These are phyloP conservation scores for Jamesozyma hellenica DNA, from an alignment of 805 yeast species.

Conservation along the genomic window DNA sequence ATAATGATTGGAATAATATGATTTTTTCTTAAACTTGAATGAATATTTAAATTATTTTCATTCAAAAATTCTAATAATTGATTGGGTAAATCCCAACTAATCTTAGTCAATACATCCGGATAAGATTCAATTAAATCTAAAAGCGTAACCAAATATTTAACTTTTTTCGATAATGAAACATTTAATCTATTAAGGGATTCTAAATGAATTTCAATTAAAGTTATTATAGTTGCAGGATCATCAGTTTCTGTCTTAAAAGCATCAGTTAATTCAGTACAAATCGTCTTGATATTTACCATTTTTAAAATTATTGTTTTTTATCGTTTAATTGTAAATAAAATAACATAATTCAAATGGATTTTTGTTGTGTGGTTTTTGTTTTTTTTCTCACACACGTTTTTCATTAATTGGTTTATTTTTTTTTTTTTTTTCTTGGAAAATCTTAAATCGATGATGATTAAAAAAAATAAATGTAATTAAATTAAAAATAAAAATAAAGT, in stretches of 20 bases:
- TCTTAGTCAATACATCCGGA: constrained; percentile 45
- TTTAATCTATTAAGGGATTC: constrained; percentile 14
- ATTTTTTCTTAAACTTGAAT: constrained; percentile 16
- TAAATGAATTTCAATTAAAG: constrained; percentile 21
- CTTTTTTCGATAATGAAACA: constrained; percentile 36
- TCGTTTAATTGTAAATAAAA: too few relatives aligned
- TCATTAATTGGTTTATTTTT: too few relatives aligned
- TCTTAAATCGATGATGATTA: too few relatives aligned
- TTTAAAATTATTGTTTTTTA: too few relatives aligned
- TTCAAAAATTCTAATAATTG: constrained; percentile 48
- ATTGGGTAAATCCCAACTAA: constrained; percentile 90
- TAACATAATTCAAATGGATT: too few relatives aligned
- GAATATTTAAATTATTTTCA: constrained; percentile 28
- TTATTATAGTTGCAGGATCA: constrained; percentile 24
- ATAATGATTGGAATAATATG: constrained; percentile 31
- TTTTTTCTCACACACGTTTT: too few relatives aligned
- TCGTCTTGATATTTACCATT: constrained; percentile 10
- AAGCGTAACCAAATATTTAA: constrained; percentile 38
- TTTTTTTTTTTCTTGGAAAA: too few relatives aligned
- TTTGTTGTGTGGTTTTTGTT: too few relatives aligned
- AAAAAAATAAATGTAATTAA: too few relatives aligned
- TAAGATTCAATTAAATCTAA: constrained; percentile 35
- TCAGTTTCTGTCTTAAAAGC: constrained; percentile 19
- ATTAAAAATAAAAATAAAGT: too few relatives aligned
- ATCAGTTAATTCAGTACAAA: constrained; percentile 11